Conservation (phyloP, 176 grass and related monocot genomes). For the Tuctoria greenei region DNA sequence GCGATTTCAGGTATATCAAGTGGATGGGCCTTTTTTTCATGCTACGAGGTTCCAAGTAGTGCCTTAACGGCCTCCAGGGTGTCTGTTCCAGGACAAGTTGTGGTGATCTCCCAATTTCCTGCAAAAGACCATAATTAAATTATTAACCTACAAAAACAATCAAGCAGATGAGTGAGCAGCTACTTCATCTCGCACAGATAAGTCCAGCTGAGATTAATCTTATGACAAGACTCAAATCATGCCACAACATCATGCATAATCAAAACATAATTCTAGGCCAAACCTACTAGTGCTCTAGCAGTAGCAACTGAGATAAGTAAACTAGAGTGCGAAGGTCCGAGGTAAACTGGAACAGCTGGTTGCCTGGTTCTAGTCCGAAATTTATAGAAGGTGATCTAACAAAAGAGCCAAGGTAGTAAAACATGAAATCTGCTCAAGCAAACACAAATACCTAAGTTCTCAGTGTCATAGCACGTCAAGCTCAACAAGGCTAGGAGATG, state of each 20-base stretch:
- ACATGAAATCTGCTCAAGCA: not conserved
- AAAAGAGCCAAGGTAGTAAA: not conserved
- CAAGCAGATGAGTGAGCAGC: not conserved
- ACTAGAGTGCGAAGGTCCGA: conserved; percentile 11
- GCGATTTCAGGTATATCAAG: conserved; percentile 15
- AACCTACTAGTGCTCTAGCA: not conserved
- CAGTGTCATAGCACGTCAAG: not conserved
- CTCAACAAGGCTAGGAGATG: not conserved
- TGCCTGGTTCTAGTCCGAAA: not conserved
- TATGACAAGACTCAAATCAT: not conserved
- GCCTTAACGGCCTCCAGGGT: conserved; percentile 45
- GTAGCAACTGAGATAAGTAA: not conserved
- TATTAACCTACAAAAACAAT: not conserved
- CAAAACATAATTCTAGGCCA: not conserved
- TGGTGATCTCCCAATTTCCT: conserved; percentile 90
- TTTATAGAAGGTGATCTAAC: not conserved
- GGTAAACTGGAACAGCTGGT: conserved; percentile 2
- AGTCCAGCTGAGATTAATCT: not conserved
- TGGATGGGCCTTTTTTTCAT: not conserved
- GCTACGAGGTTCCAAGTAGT: not conserved
- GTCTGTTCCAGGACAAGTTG: conserved; percentile 86
- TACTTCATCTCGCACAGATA: not conserved
- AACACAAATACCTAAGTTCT: not conserved
- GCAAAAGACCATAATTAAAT: conserved; percentile 23
- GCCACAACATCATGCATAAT: conserved; percentile 6